Conservation (phyloP, 2,329 filamentous ascomycete species). For the Chrysoporthe deuterocubensis region DNA sequence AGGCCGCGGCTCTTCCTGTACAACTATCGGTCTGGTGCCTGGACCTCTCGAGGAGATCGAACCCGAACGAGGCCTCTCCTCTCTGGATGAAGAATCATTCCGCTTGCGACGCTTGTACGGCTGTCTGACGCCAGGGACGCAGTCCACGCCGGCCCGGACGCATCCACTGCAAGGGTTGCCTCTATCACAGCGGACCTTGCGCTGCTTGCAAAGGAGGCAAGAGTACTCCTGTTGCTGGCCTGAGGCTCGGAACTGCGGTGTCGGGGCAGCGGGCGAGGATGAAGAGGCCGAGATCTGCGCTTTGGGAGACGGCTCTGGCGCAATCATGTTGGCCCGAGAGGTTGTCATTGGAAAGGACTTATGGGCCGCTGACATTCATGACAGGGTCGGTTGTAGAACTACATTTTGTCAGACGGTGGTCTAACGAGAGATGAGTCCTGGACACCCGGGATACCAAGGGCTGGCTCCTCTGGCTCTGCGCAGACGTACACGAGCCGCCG, state of each 20-base stretch:
- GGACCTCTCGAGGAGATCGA: slow-evolving; percentile 17
- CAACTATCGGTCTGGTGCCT: slow-evolving; percentile 17
- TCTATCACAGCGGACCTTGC: slow-evolving; percentile 54
- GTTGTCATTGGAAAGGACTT: background rate
- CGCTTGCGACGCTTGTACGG: slow-evolving; percentile 52
- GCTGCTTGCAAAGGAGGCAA: slow-evolving; percentile 56
- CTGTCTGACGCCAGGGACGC: slow-evolving; percentile 38
- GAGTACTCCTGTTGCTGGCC: slow-evolving; percentile 40
- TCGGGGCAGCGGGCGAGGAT: background rate
- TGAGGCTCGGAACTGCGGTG: slow-evolving; percentile 8
- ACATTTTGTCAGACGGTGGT: background rate
- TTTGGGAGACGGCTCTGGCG: background rate
- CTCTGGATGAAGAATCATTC: slow-evolving; percentile 32
- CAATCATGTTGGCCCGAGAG: slow-evolving; percentile 8
- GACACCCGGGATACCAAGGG: background rate
- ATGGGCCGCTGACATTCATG: slow-evolving; percentile 3
- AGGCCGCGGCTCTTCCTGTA: slow-evolving; percentile 11
- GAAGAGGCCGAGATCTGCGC: slow-evolving; percentile 1
- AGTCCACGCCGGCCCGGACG: slow-evolving; percentile 42
- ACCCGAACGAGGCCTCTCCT: slow-evolving; percentile 6
- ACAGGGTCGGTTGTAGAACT: background rate
- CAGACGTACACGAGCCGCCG: background rate
- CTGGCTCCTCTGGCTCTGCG: background rate
- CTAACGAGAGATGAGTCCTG: background rate
- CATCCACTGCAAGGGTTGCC: slow-evolving; percentile 50